These are phyloP conservation scores for Podospora pseudopauciseta DNA, from an alignment of 495 filamentous ascomycete species.

Conservation along the genomic window DNA sequence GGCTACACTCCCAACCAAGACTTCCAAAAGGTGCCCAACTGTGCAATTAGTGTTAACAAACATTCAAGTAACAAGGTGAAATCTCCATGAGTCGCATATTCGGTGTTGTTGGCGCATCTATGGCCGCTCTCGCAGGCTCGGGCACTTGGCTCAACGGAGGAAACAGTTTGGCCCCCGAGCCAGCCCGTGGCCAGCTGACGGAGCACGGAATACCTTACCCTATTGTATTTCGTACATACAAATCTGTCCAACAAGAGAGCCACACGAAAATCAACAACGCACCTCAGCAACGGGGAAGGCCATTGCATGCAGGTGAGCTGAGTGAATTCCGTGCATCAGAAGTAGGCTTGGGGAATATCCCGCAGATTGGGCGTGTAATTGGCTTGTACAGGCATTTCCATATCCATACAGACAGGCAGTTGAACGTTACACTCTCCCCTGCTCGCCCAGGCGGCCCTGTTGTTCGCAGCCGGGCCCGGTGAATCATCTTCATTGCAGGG, in stretches of 20 bases:
- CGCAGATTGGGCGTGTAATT: background rate
- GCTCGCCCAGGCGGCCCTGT: slow-evolving; percentile 6
- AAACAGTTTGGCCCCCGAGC: background rate
- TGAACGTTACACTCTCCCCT: background rate
- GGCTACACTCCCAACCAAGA: background rate
- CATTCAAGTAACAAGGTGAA: background rate
- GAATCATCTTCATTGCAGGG: slow-evolving; percentile 13
- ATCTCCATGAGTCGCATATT: background rate
- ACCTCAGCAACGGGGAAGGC: background rate
- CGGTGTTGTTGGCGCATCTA: background rate
- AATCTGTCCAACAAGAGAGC: background rate
- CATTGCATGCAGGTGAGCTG: background rate
- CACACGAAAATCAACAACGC: background rate
- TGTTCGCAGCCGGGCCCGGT: slow-evolving; percentile 7
- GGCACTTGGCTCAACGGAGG: background rate
- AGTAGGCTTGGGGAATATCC: background rate
- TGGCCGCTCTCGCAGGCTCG: background rate
- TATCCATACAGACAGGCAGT: background rate
- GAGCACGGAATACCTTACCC: background rate
- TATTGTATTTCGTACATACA: background rate
- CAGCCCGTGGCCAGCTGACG: slow-evolving; percentile 1
- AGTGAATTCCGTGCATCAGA: background rate
- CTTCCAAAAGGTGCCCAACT: background rate
- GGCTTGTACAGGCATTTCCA: background rate
- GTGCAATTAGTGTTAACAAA: background rate